phyloP scores from a whole-genome alignment of 1,284 basidiomycete genomes.

The Vanrija sp. region DNA sequence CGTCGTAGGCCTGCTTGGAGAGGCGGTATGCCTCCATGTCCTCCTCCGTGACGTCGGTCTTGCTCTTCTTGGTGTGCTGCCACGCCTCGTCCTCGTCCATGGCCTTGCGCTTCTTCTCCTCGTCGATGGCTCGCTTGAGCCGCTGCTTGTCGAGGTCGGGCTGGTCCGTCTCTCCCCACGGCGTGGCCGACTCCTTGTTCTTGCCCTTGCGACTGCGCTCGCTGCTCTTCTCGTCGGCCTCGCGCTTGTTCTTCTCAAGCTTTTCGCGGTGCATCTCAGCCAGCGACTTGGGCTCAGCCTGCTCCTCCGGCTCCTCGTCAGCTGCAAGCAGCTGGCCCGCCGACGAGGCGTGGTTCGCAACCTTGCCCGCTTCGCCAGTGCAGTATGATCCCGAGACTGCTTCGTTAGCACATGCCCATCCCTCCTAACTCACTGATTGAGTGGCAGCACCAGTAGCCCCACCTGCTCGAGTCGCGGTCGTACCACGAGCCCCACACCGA shows the following conservation, averaged over 20 bases:
- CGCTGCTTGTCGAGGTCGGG: conserved; percentile 65
- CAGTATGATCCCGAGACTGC: conserved; percentile 83
- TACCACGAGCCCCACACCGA: conserved; percentile 96
- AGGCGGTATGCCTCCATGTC: conserved; percentile 62
- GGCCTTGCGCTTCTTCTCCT: conserved; percentile 74
- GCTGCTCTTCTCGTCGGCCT: conserved; percentile 39
- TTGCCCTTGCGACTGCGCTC: conserved; percentile 1
- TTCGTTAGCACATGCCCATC: not conserved
- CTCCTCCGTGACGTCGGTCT: conserved; percentile 81
- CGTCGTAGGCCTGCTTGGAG: conserved; percentile 42
- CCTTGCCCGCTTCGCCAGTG: conserved; percentile 80
- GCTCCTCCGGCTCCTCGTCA: conserved; percentile 25
- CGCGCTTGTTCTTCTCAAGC: conserved; percentile 31
- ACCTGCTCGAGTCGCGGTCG: conserved; percentile 62
- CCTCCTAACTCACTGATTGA: conserved; percentile 51
- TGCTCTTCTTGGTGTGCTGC: conserved; percentile 46
- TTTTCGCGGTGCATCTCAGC: conserved; percentile 44
- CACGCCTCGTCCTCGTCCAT: conserved; percentile 55
- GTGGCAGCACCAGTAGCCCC: conserved; percentile 97
- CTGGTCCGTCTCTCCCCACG: conserved; percentile 67
- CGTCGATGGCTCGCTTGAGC: conserved; percentile 64
- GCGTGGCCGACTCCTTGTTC: conserved; percentile 44
- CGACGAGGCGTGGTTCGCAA: conserved; percentile 66
- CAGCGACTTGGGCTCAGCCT: conserved; percentile 33
- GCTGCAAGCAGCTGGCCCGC: conserved; percentile 62